Base-by-base conservation (phyloP, 2,329 filamentous ascomycete genomes). In the Corniculantispora saksenae region DNA sequence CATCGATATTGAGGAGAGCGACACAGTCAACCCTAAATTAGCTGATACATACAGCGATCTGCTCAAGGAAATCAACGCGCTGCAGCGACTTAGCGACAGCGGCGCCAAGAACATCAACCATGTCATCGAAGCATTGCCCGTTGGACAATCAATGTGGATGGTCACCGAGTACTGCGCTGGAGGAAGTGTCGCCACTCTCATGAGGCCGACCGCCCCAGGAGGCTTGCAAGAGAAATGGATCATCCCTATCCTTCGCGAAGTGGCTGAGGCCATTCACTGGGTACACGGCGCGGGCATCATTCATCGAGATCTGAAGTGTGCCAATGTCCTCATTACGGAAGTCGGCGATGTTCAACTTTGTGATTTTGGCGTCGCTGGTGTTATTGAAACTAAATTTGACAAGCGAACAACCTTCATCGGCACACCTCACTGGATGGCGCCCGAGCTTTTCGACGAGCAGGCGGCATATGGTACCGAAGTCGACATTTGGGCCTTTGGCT, bases 341-440 rank as follows among this genome's bases (percentile, higher is more conserved):
- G 84, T 87, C 43, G 92, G 92, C 29, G 81, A 86, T 32, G 90
- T 95, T 9, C 92, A 95, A 75, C 84, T 95, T 40, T 93, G 91
- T 73, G 92, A 95, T 74, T 95, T 95, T 75, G 92, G 92, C 68
- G 91, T 95, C 56, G 91, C 92, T 35, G 91, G 90, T 53, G 86
- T 92, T 55, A 86, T 94, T 64, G 91, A 94, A 73, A 89, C 84
- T 50, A 89, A 91, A 69, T 84, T 89, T 63, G 89, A 91, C 71
- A 95, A 95, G 77, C 83, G 91, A 61, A 89, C 89, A 4, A 94
- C 92, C 1, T 89, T 94, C 57, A 91, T 94, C 64, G 92, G 92
- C 25, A 95, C 92, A 0, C 89, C 90, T 3, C 89, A 94, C 76
- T 95, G 91, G 90, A 94, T 95, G 91, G 91, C 92, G 0, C 91